A percentile compares a stretch with the other conserved stretches of the same genome.
Evolutionary conservation across 805 yeast genomes (phyloP).

Genomic region (Schwanniomyces yamadae): DNA sequence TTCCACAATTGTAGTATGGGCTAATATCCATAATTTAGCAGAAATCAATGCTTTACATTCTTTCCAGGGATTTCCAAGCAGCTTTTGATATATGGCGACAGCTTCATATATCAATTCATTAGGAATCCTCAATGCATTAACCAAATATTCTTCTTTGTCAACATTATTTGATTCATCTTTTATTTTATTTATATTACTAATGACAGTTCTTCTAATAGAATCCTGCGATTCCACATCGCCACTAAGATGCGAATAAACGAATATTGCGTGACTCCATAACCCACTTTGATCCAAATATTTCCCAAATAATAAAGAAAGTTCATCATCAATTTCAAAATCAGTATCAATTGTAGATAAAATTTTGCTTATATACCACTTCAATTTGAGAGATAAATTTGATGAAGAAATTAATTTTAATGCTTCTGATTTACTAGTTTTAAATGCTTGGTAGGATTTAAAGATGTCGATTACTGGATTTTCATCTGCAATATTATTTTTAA

Average conservation of each 20-base stretch:
- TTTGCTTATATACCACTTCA: constrained; percentile 54
- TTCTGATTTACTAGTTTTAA: constrained; percentile 4
- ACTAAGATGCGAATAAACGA: constrained; percentile 56
- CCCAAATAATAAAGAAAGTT: constrained; percentile 42
- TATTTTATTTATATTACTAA: constrained; percentile 30
- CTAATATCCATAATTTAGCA: constrained; percentile 61
- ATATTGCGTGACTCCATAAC: constrained; percentile 59
- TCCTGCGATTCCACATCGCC: constrained; percentile 46
- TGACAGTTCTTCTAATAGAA: constrained; percentile 38
- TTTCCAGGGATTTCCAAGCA: constrained; percentile 49
- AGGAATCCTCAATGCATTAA: constrained; percentile 48
- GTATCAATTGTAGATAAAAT: constrained; percentile 29
- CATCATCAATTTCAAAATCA: constrained; percentile 19
- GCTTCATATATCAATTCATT: constrained; percentile 50
- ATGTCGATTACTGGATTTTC: constrained; percentile 18
- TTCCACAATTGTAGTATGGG: constrained; percentile 56
- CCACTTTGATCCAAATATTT: constrained; percentile 47
- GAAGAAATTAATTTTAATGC: constrained; percentile 8
- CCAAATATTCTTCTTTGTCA: constrained; percentile 36
- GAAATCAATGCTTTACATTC: constrained; percentile 61
- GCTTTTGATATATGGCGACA: constrained; percentile 55
- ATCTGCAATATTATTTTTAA: constrained; percentile 1
- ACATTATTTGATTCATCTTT: constrained; percentile 17
- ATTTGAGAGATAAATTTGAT: constrained; percentile 30
- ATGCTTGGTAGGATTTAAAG: constrained; percentile 16